Evolutionary conservation across 768 basidiomycete genomes (phyloP).

Genomic region (Mycena belliarum): DNA sequence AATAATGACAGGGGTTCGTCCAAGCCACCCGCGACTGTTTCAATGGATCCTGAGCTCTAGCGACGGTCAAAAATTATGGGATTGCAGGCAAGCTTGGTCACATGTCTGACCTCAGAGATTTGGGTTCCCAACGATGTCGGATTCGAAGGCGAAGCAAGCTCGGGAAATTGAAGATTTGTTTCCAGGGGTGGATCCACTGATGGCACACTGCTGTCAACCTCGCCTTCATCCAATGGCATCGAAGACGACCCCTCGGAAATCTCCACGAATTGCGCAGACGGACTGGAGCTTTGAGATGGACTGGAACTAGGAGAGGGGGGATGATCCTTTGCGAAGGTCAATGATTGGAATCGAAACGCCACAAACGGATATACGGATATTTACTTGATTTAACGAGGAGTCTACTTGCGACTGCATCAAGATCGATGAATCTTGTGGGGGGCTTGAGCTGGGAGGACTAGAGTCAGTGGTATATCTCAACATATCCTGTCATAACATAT

Average conservation of each 20-base stretch:
- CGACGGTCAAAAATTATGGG: neutral
- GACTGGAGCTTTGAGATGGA: conserved; percentile 16
- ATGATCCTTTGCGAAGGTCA: no score
- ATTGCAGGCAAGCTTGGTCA: neutral
- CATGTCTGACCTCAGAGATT: neutral
- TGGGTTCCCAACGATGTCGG: neutral
- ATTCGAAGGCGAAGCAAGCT: neutral
- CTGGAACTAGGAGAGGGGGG: conserved; percentile 19
- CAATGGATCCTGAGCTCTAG: neutral
- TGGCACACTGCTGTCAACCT: neutral
- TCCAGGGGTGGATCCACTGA: no score
- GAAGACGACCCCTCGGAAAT: neutral
- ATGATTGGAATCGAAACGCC: no score
- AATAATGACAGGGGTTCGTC: neutral
- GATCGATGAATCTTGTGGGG: conserved; percentile 44
- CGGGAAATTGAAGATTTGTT: neutral
- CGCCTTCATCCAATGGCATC: neutral
- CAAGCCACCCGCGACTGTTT: neutral
- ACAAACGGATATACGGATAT: no score
- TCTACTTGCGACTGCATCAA: conserved; percentile 28
- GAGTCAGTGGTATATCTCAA: conserved; percentile 20
- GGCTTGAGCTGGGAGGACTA: conserved; percentile 48
- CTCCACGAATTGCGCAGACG: neutral
- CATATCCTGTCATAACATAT: neutral
- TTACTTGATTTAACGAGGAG: conserved; percentile 3